Evolutionary conservation across 108 stramenopile genomes (phyloP).

Genomic region (Cyclotella atomus): DNA sequence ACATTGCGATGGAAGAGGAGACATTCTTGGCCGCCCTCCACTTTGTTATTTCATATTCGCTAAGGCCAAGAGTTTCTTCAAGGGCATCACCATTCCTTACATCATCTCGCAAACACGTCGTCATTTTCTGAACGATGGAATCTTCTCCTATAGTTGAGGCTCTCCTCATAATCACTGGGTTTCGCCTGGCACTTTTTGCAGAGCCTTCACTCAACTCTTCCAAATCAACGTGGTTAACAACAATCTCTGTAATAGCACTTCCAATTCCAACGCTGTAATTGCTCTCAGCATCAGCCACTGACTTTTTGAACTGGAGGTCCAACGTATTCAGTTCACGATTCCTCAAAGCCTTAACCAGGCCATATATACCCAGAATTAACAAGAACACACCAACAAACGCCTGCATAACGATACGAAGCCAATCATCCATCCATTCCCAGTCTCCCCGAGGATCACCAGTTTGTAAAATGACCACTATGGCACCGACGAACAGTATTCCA

Average conservation of each 20-base stretch:
- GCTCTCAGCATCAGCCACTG: background rate
- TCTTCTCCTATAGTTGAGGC: background rate
- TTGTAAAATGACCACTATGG: constrained; percentile 29
- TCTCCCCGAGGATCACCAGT: background rate
- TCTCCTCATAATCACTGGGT: background rate
- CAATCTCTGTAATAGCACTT: constrained; percentile 10
- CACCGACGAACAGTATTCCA: constrained; percentile 59
- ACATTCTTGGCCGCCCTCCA: constrained; percentile 10
- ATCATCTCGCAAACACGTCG: background rate
- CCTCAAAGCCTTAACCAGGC: constrained; percentile 35
- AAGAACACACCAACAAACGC: constrained; percentile 66
- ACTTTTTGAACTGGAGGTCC: constrained; percentile 2
- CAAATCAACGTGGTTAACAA: background rate
- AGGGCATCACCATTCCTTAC: background rate
- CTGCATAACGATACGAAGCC: constrained; percentile 44
- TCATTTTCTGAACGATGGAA: constrained; percentile 3
- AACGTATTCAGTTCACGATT: constrained; percentile 6
- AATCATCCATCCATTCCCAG: constrained; percentile 41
- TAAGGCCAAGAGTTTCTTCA: constrained; percentile 5
- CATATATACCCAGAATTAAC: constrained; percentile 56
- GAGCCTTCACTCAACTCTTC: background rate
- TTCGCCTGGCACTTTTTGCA: background rate
- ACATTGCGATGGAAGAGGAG: background rate
- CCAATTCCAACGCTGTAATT: background rate
- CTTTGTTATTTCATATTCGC: constrained; percentile 1